A percentile compares a stretch with the other conserved stretches of the same genome.
phyloP scores from a whole-genome alignment of 805 yeast species.

The Saccharomycopsis sp. region DNA sequence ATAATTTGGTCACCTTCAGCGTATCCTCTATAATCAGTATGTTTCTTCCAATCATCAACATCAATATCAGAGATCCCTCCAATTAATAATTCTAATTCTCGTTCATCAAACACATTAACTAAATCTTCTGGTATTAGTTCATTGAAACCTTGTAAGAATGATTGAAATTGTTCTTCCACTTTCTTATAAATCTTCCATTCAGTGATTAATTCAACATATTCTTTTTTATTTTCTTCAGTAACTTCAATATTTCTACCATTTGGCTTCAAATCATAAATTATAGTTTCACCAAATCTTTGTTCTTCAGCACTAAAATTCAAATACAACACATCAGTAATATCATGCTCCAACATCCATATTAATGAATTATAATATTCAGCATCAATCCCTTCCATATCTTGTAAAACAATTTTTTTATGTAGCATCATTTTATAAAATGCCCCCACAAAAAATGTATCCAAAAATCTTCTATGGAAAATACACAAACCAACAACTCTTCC shows the following conservation, averaged over 20 bases:
- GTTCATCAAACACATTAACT: conserved; percentile 94
- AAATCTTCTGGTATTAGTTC: conserved; percentile 96
- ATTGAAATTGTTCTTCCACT: conserved; percentile 92
- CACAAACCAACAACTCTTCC: conserved; percentile 98
- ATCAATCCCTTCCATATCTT: conserved; percentile 94
- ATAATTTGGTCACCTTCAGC: conserved; percentile 93
- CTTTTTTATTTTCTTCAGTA: conserved; percentile 89
- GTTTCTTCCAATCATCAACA: conserved; percentile 98
- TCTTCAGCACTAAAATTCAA: conserved; percentile 85
- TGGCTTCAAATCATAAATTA: conserved; percentile 82
- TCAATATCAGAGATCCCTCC: conserved; percentile 99
- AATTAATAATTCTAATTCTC: conserved; percentile 91
- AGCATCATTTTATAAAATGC: conserved; percentile 97
- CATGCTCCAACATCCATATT: conserved; percentile 94
- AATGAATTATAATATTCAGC: conserved; percentile 86
- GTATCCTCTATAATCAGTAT: conserved; percentile 97
- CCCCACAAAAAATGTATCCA: conserved; percentile 97
- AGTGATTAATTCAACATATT: conserved; percentile 88
- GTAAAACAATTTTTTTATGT: conserved; percentile 86
- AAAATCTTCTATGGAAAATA: conserved; percentile 94
- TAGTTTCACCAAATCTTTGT: conserved; percentile 91
- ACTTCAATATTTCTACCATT: conserved; percentile 86
- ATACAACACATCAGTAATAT: conserved; percentile 82
- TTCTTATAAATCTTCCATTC: conserved; percentile 94
- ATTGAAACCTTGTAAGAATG: conserved; percentile 95